phyloP scores from a whole-genome alignment of 139 green algal species.

The Ettlia oleoabundans region DNA sequence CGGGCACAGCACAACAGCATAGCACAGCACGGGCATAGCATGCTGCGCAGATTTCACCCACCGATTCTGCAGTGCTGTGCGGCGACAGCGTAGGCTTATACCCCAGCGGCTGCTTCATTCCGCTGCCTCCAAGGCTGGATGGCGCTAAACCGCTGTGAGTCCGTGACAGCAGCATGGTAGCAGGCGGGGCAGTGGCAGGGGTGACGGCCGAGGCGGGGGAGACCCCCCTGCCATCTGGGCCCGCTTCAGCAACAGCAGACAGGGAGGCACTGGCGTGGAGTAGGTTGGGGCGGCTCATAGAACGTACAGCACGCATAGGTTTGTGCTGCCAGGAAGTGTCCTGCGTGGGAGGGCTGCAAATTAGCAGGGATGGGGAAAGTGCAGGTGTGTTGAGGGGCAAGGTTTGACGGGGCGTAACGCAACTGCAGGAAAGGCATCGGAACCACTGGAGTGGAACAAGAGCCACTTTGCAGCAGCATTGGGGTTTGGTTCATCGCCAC shows the following conservation, averaged over 20 bases:
- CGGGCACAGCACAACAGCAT: too few species aligned
- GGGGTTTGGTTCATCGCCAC: too few species aligned
- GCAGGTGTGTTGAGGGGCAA: too few species aligned
- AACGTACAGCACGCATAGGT: not conserved
- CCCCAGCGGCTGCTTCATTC: not conserved
- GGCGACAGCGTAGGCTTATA: not conserved
- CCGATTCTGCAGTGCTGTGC: not conserved
- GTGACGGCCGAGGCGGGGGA: too few species aligned
- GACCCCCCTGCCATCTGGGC: too few species aligned
- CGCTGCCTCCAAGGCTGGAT: not conserved
- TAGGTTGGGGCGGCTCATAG: not conserved
- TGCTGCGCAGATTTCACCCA: too few species aligned
- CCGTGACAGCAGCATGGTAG: not conserved
- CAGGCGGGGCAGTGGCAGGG: not conserved
- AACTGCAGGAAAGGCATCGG: not conserved
- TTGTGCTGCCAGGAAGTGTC: constrained; percentile 32
- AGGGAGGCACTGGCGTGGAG: not conserved
- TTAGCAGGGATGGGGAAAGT: not conserved
- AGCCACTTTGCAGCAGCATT: too few species aligned
- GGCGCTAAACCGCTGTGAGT: not conserved
- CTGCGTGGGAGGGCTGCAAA: not conserved
- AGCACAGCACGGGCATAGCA: too few species aligned
- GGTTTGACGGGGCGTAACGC: not conserved
- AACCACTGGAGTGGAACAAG: not conserved
- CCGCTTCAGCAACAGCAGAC: not conserved